Percentiles rank a stretch among this genome's conserved stretches.
These are phyloP conservation scores for Aspergillus fumigatus DNA, from an alignment of 2,329 filamentous ascomycete species.

Conservation along the genomic window DNA sequence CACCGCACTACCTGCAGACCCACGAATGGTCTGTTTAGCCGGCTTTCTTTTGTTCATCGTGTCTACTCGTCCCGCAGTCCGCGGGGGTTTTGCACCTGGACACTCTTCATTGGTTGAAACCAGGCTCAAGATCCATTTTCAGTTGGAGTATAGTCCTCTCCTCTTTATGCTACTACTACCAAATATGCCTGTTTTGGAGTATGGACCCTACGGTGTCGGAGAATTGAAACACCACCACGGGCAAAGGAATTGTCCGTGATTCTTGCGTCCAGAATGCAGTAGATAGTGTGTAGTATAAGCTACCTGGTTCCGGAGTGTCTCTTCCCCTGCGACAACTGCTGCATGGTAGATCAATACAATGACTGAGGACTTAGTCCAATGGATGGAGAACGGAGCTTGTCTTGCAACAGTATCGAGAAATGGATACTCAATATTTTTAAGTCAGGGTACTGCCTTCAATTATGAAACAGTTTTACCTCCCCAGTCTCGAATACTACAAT, in stretches of 20 bases:
- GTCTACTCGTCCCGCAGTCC: neutral
- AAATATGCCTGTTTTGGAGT: too few species aligned
- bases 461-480: neutral
- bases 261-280: neutral
- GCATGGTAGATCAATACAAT: too few species aligned
- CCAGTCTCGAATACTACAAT: too few species aligned
- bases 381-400: too few species aligned
- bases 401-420: too few species aligned
- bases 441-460: conserved; percentile 4
- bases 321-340: too few species aligned
- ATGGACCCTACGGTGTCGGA: neutral
- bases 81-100: neutral
- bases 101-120: neutral
- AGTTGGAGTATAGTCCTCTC: neutral
- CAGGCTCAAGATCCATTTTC: neutral
- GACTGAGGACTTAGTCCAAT: too few species aligned
- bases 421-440: neutral
- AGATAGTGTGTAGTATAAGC: neutral
- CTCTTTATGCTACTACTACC: too few species aligned
- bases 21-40: neutral
- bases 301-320: neutral
- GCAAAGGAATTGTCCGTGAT: neutral
- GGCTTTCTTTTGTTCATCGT: neutral
- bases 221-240: neutral
- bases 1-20: neutral